A percentile compares a stretch with the other conserved stretches of the same genome.
These are phyloP conservation scores for Candida germanica DNA, from an alignment of 805 yeast genomes.

Conservation along the genomic window DNA sequence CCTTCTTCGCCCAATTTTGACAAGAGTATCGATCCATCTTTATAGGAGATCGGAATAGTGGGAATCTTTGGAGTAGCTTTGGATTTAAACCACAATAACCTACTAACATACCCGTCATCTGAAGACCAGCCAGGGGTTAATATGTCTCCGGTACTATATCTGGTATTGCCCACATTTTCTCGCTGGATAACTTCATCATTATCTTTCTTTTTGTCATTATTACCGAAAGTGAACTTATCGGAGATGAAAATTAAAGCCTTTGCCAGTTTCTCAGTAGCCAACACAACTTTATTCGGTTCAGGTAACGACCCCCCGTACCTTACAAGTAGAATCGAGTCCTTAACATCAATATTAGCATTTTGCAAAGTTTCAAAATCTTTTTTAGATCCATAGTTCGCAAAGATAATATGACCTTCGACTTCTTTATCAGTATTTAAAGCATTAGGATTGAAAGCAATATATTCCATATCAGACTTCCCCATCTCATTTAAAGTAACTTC, in stretches of 20 bases:
- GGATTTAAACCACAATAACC: slow-evolving; percentile 45
- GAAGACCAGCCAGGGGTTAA: slow-evolving; percentile 74
- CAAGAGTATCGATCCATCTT: slow-evolving; percentile 49
- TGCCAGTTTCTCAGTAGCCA: slow-evolving; percentile 58
- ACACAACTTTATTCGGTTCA: slow-evolving; percentile 33
- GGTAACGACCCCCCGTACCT: slow-evolving; percentile 50
- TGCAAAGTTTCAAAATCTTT: slow-evolving; percentile 49
- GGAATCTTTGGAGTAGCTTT: slow-evolving; percentile 67
- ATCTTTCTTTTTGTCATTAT: slow-evolving; percentile 11
- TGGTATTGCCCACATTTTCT: slow-evolving; percentile 56
- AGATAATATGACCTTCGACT: slow-evolving; percentile 52
- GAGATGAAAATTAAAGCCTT: slow-evolving; percentile 66
- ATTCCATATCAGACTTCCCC: slow-evolving; percentile 32
- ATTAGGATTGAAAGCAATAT: slow-evolving; percentile 65
- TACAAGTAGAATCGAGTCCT: slow-evolving; percentile 55
- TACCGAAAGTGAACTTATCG: slow-evolving; percentile 18
- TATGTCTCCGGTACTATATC: slow-evolving; percentile 72
- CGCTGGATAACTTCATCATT: slow-evolving; percentile 48
- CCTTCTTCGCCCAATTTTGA: slow-evolving; percentile 31
- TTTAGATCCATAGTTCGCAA: slow-evolving; percentile 62
- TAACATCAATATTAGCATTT: slow-evolving; percentile 34
- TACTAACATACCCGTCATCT: slow-evolving; percentile 34
- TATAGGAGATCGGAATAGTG: slow-evolving; percentile 71
- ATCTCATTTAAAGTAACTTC: slow-evolving; percentile 38
- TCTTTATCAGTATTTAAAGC: slow-evolving; percentile 52